Base-by-base conservation (phyloP, 345 rosid species). In the Corchorus capsularis region DNA sequence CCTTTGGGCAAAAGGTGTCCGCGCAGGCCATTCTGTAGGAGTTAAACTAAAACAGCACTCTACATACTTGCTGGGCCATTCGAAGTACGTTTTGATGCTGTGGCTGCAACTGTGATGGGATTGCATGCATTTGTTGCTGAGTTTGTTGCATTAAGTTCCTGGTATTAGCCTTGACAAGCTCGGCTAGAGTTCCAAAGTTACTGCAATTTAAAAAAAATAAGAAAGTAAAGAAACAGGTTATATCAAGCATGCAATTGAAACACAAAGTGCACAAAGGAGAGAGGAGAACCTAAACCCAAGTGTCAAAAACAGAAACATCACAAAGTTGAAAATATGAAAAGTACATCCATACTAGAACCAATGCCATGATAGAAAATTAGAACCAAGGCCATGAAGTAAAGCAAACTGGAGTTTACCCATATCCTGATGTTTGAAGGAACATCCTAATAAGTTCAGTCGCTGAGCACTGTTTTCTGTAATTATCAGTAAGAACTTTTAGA, bases 401-500 rank as follows among this genome's bases (percentile, higher is more conserved):
- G 35, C 3, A 52, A 76, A 70, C 17, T 63, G 49, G 34, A 32
- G 63, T 83, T 81, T 76, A 93, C 98, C 94, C 82, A 77, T 84
- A 73, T 64, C 96, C 96, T 6, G 84, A 76, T 32, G 84, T 83
- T 72, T 92, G 91, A 78, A 95, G 94, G 81, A 95, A 95, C 98
- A 95, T 95, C 81, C 85, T 92, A 63, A 95, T 81, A 74, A 95
- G 84, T 83, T 93, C 98, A 72, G 83, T 45, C 15, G 96, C 96
- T 17, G 99, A 90, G 83, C 91, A 93, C 76, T 93, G 96, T 81
- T 86, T 88, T 81, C 85, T 86, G 87, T 95, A 95, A 85, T 87
- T 92, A 80, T 92, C 96, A 68, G 92, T 72, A 32, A 95, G 96
- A 85, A 92, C 79, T 84, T 86, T 95, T 82, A 93, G 83, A 57